A percentile compares a stretch with the other conserved stretches of the same genome.
These are phyloP conservation scores for Sonneratia caseolaris DNA, from an alignment of 345 rosid species.

Conservation along the genomic window DNA sequence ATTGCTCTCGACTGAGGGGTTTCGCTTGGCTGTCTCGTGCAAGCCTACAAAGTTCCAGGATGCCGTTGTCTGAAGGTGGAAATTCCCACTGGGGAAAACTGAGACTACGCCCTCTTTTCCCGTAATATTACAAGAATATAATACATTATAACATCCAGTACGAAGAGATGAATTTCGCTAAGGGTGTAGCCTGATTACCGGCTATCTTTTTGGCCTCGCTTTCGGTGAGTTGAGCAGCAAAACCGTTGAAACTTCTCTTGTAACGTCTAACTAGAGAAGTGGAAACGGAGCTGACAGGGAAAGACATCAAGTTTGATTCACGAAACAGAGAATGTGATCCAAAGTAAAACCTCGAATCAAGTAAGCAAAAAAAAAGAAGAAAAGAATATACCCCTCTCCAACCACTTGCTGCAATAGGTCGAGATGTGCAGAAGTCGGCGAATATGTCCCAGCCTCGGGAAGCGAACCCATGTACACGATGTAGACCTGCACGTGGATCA, in stretches of 20 bases:
- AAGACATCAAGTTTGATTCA: not conserved
- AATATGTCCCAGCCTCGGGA: slow-evolving; percentile 14
- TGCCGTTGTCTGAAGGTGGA: slow-evolving; percentile 30
- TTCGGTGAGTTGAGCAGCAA: slow-evolving; percentile 35
- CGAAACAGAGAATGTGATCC: not conserved
- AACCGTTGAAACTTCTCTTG: slow-evolving; percentile 50
- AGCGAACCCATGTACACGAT: slow-evolving; percentile 41
- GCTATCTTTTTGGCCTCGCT: slow-evolving; percentile 32
- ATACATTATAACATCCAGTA: not conserved
- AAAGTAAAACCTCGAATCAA: not conserved
- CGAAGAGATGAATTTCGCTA: not conserved
- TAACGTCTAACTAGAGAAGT: slow-evolving; percentile 35
- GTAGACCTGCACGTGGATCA: not conserved
- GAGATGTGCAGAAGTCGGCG: slow-evolving; percentile 16
- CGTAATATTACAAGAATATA: not conserved
- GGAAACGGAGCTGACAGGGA: slow-evolving; percentile 16
- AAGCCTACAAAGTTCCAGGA: slow-evolving; percentile 54
- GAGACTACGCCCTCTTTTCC: slow-evolving; percentile 29
- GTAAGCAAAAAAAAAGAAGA: not conserved
- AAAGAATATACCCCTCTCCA: not conserved
- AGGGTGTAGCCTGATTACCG: slow-evolving; percentile 5
- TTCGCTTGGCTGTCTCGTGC: slow-evolving; percentile 2
- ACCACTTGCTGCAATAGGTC: slow-evolving; percentile 18
- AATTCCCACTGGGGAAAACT: slow-evolving; percentile 30
- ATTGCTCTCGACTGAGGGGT: slow-evolving; percentile 3